Evolutionary conservation across 2,329 filamentous ascomycete genomes (phyloP).

Genomic region (Berkeleyomyces rouxiae): DNA sequence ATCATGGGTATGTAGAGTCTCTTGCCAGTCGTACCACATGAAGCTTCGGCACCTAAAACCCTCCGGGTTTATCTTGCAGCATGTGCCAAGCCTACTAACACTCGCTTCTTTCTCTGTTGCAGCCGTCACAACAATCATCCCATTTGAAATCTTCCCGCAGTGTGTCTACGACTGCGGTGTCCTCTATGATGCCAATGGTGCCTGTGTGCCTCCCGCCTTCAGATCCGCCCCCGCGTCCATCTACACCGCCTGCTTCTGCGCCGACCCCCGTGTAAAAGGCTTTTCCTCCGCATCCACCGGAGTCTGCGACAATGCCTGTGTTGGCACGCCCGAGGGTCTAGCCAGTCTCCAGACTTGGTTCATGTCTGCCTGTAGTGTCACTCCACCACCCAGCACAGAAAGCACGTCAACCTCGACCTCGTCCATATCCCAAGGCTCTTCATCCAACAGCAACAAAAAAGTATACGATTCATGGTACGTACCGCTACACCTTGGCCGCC

Average conservation of each 20-base stretch:
- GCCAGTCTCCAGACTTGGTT: slow-evolving; percentile 54
- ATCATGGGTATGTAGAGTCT: slow-evolving; percentile 6
- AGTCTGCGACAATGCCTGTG: slow-evolving; percentile 46
- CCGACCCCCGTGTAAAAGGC: slow-evolving; percentile 38
- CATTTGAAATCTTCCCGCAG: slow-evolving; percentile 40
- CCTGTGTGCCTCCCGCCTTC: slow-evolving; percentile 42
- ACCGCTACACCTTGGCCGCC: background rate
- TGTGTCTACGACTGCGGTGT: slow-evolving; percentile 43
- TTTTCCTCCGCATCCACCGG: slow-evolving; percentile 40
- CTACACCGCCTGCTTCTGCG: slow-evolving; percentile 61
- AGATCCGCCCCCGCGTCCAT: slow-evolving; percentile 24
- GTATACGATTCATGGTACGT: slow-evolving; percentile 10
- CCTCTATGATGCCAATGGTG: slow-evolving; percentile 53
- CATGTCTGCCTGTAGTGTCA: slow-evolving; percentile 42
- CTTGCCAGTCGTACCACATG: background rate
- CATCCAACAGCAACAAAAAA: background rate
- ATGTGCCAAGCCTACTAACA: background rate
- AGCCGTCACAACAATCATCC: slow-evolving; percentile 34
- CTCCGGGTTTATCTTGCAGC: background rate
- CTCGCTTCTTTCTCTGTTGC: background rate
- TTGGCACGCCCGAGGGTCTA: slow-evolving; percentile 26
- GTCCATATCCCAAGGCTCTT: background rate
- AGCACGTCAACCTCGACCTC: slow-evolving; percentile 14
- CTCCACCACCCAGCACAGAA: slow-evolving; percentile 13
- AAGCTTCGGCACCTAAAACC: background rate